Evolutionary conservation across 345 rosid genomes (phyloP).

Genomic region (Theobroma cacao): DNA sequence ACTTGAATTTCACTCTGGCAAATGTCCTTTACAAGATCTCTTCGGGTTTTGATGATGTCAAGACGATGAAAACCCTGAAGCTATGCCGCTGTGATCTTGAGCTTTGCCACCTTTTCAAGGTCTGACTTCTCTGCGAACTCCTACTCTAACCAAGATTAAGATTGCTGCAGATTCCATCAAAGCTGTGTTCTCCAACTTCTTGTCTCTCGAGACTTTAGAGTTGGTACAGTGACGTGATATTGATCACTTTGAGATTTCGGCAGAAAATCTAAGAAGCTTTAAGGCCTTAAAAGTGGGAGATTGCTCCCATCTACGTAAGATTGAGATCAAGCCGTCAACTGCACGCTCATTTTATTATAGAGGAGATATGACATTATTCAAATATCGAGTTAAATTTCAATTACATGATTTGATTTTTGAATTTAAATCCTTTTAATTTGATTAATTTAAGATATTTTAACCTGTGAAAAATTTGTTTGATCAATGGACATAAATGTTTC

Average conservation of each 20-base stretch:
- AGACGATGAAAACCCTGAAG: not conserved
- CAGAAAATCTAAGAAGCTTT: not conserved
- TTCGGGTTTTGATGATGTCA: not conserved
- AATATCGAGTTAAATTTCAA: not conserved
- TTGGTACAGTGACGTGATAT: not conserved
- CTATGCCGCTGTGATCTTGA: not conserved
- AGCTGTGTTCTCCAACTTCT: not conserved
- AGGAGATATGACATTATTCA: not conserved
- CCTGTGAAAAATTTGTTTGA: not conserved
- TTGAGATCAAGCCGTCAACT: not conserved
- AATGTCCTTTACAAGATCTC: not conserved
- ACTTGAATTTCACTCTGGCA: constrained; percentile 15
- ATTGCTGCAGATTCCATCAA: not conserved
- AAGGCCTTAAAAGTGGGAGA: constrained; percentile 10
- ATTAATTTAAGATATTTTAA: not conserved
- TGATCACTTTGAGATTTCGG: not conserved
- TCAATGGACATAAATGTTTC: no score
- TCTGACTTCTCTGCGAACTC: not conserved
- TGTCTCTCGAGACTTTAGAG: constrained; percentile 10
- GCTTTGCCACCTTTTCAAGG: not conserved
- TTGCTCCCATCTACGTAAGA: not conserved
- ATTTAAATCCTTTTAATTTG: not conserved
- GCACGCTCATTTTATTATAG: not conserved
- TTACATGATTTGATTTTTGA: constrained; percentile 9
- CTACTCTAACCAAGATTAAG: not conserved